Evolutionary conservation across 305 asterid species (phyloP).

Genomic region (Solanum hybrid): DNA sequence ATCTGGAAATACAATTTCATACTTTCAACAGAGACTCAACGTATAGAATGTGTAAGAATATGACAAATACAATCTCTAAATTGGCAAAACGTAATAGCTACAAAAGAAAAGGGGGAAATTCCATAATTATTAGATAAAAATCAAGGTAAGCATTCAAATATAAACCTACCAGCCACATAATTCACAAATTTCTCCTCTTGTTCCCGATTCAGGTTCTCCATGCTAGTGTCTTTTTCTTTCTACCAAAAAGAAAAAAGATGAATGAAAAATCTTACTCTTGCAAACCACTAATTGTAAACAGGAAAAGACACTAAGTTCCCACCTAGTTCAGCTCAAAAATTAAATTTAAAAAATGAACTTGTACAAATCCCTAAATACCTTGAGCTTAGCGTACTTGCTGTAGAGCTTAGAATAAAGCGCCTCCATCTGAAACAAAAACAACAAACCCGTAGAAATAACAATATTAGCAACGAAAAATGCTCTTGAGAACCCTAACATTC

Average conservation of each 20-base stretch:
- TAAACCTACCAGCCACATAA: conserved; percentile 42
- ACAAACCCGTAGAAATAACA: not conserved
- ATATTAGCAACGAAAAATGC: not conserved
- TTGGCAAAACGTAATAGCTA: not conserved
- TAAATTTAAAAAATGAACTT: not conserved
- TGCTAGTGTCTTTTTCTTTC: conserved; percentile 46
- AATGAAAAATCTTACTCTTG: not conserved
- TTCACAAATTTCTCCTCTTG: conserved; percentile 66
- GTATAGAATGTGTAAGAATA: not conserved
- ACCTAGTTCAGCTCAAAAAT: not conserved
- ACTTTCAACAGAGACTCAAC: not conserved
- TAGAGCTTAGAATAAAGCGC: conserved; percentile 56
- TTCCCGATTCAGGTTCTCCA: conserved; percentile 48
- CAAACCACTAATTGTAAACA: not conserved
- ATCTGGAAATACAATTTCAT: not conserved
- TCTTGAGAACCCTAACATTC: not conserved
- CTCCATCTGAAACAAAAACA: conserved; percentile 35
- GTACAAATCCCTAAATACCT: conserved; percentile 23
- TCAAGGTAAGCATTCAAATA: not conserved
- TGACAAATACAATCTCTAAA: not conserved
- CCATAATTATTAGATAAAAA: not conserved
- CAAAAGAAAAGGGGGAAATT: not conserved
- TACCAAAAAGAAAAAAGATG: conserved; percentile 9
- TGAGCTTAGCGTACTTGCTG: conserved; percentile 43
- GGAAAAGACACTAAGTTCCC: not conserved